phyloP scores from a whole-genome alignment of 2,329 filamentous ascomycete genomes.

The Neoarthrinium moseri region DNA sequence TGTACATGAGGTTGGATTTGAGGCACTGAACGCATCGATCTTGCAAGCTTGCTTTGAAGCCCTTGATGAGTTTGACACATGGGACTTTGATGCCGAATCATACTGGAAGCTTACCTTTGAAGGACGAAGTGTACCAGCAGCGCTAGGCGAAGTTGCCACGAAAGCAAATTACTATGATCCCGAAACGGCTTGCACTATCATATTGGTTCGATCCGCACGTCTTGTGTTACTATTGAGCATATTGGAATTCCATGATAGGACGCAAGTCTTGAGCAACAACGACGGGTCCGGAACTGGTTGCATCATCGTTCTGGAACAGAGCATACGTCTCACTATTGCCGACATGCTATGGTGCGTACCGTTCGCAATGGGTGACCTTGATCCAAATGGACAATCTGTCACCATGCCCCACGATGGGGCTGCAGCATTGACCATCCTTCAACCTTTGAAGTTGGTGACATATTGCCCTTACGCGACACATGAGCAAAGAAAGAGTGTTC shows the following conservation, averaged over 20 bases:
- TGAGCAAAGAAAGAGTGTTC: conserved; percentile 19
- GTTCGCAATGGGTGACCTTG: not conserved
- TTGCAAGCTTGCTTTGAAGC: not conserved
- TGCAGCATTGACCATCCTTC: conserved; percentile 27
- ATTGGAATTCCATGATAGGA: not conserved
- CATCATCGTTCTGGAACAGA: not conserved
- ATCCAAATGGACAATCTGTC: not conserved
- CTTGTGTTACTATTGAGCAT: not conserved
- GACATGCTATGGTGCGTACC: not conserved
- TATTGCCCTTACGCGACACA: conserved; percentile 25
- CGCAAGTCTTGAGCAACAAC: not conserved
- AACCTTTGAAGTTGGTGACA: conserved; percentile 29
- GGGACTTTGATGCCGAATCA: not conserved
- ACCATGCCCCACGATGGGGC: conserved; percentile 19
- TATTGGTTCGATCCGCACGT: not conserved
- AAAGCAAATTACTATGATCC: not conserved
- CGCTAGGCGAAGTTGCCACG: not conserved
- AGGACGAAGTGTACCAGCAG: not conserved
- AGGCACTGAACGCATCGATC: too few species aligned
- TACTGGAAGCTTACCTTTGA: conserved; percentile 1
- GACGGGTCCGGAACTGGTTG: not conserved
- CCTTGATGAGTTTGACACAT: conserved; percentile 3
- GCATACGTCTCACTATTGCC: not conserved
- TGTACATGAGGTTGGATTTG: too few species aligned
- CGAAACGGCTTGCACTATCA: conserved; percentile 4